These are phyloP conservation scores for Lasiosphaeria miniovina DNA, from an alignment of 495 filamentous ascomycete genomes.

Conservation along the genomic window DNA sequence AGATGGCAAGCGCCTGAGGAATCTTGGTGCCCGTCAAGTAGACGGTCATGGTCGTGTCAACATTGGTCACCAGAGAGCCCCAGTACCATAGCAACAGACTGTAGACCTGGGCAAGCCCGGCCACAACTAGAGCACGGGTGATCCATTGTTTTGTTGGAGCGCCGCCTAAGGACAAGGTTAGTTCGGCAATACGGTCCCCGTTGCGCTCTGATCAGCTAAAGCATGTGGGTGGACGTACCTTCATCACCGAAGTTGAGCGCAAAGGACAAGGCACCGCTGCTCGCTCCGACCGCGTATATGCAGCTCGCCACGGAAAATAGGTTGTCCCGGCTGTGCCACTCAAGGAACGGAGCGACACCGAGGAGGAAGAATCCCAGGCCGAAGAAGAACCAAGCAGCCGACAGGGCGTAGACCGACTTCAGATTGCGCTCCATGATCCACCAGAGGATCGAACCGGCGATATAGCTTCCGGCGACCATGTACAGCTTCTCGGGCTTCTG, in stretches of 20 bases:
- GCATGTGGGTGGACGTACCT: constrained; percentile 23
- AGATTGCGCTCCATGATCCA: constrained; percentile 58
- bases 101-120: constrained; percentile 64
- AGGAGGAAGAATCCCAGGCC: constrained; percentile 61
- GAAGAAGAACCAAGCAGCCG: constrained; percentile 59
- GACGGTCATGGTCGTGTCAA: constrained; percentile 23
- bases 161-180: constrained; percentile 30
- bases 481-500: constrained; percentile 62
- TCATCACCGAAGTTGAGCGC: constrained; percentile 67
- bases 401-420: constrained; percentile 56
- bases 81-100: constrained; percentile 65
- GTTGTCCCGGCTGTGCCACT: constrained; percentile 42
- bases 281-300: constrained; percentile 58
- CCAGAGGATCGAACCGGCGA: constrained; percentile 59
- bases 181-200: neutral
- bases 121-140: constrained; percentile 60
- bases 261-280: constrained; percentile 60
- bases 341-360: constrained; percentile 58
- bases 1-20: constrained; percentile 45
- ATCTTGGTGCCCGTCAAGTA: constrained; percentile 27
- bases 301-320: constrained; percentile 58
- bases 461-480: constrained; percentile 59
- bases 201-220: neutral
- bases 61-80: constrained; percentile 47
- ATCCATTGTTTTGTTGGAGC: constrained; percentile 62